Evolutionary conservation across 2,329 filamentous ascomycete species (phyloP).

Genomic region (Tympanopsis confertula): DNA sequence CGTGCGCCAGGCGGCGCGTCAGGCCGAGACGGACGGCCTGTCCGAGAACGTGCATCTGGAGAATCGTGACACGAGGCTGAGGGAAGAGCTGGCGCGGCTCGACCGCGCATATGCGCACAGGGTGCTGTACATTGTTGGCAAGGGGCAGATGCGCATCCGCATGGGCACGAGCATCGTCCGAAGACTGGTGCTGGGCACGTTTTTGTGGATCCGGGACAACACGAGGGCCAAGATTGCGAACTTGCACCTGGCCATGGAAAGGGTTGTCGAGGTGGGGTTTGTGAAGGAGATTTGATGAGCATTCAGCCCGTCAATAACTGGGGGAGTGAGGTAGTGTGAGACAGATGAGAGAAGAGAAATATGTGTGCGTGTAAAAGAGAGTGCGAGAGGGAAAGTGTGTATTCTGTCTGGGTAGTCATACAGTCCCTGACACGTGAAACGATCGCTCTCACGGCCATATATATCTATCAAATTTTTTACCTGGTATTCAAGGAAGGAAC

Average conservation of each 20-base stretch:
- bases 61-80: conserved; percentile 16
- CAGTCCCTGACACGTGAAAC: no score
- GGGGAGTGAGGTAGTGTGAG: no score
- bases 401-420: no score
- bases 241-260: conserved; percentile 43
- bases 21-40: conserved; percentile 4
- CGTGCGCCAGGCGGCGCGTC: conserved; percentile 14
- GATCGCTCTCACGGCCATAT: no score
- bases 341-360: no score
- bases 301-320: no score
- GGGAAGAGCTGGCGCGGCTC: conserved; percentile 27
- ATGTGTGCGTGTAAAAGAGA: no score
- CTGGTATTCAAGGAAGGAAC: no score
- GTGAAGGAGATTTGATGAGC: conserved; percentile 49
- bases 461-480: no score
- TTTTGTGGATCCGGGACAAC: conserved; percentile 56
- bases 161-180: conserved; percentile 26
- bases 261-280: conserved; percentile 57
- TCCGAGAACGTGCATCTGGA: conserved; percentile 7
- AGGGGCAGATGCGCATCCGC: conserved; percentile 44
- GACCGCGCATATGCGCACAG: conserved; percentile 31
- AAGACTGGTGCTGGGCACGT: conserved; percentile 35
- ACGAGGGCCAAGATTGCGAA: conserved; percentile 55
- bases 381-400: no score
- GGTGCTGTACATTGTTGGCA: conserved; percentile 46